Base-by-base conservation (phyloP, 805 yeast genomes). In the Yamadazyma sp. region DNA sequence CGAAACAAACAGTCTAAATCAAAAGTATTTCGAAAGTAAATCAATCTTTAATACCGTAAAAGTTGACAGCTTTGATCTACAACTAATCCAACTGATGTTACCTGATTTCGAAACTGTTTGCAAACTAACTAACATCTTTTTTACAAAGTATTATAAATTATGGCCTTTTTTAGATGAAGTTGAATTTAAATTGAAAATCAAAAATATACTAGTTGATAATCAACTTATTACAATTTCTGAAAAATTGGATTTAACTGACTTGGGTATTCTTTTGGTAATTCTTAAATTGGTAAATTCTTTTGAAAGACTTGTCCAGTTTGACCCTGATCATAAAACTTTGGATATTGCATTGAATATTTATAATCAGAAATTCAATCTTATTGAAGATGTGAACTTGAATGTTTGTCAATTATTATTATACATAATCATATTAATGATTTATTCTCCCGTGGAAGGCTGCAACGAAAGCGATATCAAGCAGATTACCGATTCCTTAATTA, bases 101-200 rank as follows among this genome's bases (percentile, higher is more conserved):
- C 39, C 39, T 7, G 6, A n/a, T 5, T 15, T 25, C 23, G 27
- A 20, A 7, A 7, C 13, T 7, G n/a, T 30, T 7, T 22, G 16
- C 3, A 14, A 27, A 12, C 16, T 30, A 7, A 11, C 30, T 4
- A 23, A 35, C 15, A 21, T 21, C 4, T 35, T 16, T 13, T 35
- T 35, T 20, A 19, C 11, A 4, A 31, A 35, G 20, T 35, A 30
- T 23, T 35, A 35, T 20, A 7, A 25, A 2, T 9, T 21, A 2
- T 35, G 39, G 39, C 39, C 39, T 14, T 35, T 35, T 16, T 5
- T 35, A 3, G 39, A 35, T 16, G 39, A 35, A 14, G 20, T 25
- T 21, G 35, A 30, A 7, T 35, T 35, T 18, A 18, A 12, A 21
- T 22, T 30, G 7, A 23, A 35, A 16, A 16, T 30, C 14, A 30